Conservation (phyloP, 1,284 basidiomycete genomes). For the Mycosarcoma mackinlayi region DNA sequence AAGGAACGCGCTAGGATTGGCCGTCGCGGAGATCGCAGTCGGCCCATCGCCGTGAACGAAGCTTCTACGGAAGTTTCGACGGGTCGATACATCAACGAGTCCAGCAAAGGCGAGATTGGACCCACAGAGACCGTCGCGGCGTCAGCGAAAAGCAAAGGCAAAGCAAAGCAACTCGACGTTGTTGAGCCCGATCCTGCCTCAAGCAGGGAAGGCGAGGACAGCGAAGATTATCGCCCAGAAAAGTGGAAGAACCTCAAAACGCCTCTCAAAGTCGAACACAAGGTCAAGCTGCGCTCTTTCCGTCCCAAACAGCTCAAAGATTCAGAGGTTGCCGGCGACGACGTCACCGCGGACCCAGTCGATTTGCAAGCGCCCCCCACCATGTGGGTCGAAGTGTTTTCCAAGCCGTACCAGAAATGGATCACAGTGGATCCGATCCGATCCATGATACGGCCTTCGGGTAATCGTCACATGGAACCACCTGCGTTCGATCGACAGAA, state of each 20-base stretch:
- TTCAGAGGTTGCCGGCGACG: slow-evolving; percentile 45
- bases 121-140: background rate
- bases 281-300: slow-evolving; percentile 46
- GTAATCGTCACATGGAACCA: slow-evolving; percentile 78
- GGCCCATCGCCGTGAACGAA: slow-evolving; percentile 25
- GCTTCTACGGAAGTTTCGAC: slow-evolving; percentile 28
- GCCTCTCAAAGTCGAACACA: slow-evolving; percentile 51
- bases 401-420: slow-evolving; percentile 89
- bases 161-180: slow-evolving; percentile 20
- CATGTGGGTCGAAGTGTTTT: slow-evolving; percentile 98
- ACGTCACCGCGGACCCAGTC: slow-evolving; percentile 64
- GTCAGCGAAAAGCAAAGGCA: slow-evolving; percentile 27
- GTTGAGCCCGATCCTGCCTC: slow-evolving; percentile 2
- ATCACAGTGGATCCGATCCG: slow-evolving; percentile 87
- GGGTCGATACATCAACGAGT: background rate
- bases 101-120: background rate
- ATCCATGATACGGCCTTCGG: slow-evolving; percentile 70
- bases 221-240: slow-evolving; percentile 45
- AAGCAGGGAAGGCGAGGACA: slow-evolving; percentile 7
- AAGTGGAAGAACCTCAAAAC: slow-evolving; percentile 50
- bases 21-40: slow-evolving; percentile 13
- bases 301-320: slow-evolving; percentile 51
- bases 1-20: slow-evolving; percentile 5
- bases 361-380: slow-evolving; percentile 77
- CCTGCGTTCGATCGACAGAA: slow-evolving; percentile 75